Conservation (phyloP, 2,329 filamentous ascomycete genomes). For the Ceratocystis cacaofunesta region DNA sequence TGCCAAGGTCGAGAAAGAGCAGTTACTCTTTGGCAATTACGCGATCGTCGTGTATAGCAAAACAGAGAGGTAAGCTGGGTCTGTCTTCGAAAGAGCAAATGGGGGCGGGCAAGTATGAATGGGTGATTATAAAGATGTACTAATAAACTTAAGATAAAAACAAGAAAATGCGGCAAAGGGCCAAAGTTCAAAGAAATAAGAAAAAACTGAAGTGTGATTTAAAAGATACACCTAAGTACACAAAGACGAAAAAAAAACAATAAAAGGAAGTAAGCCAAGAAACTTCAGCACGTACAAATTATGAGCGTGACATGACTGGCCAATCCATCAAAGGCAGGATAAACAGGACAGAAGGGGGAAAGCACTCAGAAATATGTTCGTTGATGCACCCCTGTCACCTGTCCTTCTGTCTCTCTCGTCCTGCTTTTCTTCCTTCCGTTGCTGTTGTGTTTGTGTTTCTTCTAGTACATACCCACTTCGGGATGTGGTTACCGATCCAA, state of each 20-base stretch:
- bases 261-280: not conserved
- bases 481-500: not conserved
- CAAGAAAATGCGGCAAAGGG: not conserved
- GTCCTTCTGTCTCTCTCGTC: not conserved
- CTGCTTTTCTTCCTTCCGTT: not conserved
- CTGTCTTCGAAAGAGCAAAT: not conserved
- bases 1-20: not conserved
- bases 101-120: not conserved
- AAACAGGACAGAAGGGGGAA: conserved; percentile 1
- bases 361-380: not conserved
- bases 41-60: not conserved
- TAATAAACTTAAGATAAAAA: not conserved
- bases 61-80: not conserved
- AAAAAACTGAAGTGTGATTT: not conserved
- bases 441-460: not conserved
- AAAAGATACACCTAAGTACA: not conserved
- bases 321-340: not conserved
- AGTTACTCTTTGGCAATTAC: not conserved
- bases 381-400: not conserved
- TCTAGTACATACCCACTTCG: not conserved
- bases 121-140: conserved; percentile 1
- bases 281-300: not conserved
- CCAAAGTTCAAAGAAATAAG: not conserved
- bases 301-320: conserved; percentile 1
- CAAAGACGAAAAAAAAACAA: not conserved